Base-by-base conservation (phyloP, 805 yeast genomes). In the Zygoascus ofunaensis region DNA sequence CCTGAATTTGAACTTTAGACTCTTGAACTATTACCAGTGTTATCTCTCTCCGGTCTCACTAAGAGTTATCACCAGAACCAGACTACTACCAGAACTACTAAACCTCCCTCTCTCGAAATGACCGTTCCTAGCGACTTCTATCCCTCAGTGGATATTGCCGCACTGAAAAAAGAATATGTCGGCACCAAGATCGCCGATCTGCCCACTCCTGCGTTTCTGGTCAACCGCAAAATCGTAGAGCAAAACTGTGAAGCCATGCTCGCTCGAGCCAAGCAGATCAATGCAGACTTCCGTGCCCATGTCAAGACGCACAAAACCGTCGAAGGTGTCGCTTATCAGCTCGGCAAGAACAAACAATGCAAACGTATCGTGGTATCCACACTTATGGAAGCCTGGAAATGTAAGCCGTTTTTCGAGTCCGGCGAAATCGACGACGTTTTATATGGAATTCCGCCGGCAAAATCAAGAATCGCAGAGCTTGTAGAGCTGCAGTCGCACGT, bases 271-370 rank as follows among this genome's bases (percentile, higher is more conserved):
- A 42, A 49, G 1, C 55, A 57, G 1, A 54, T 78, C 22, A 57
- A 55, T 2, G 66, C 68, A 4, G 65, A 60, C 17, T 82, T 82
- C 57, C 67, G 94, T 47, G 80, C 83, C 3, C 87, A 82, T 57
- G 77, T 83, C 19, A 83, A 83, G 60, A 84, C 92, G 0, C 87
- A 81, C 58, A 83, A 84, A 58, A 72, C 83, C 1, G 50, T 67
- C 7, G 82, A 79, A 51, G 87, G 84, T 4, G 65, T 78, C 2
- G 53, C 59, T 19, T 58, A 73, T 35, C 83, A 80, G 61, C 57
- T 80, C 56, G 80, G 68, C 1, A 46, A 40, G 8, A 33, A 37
- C 4, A 33, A 42, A n/a, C 62, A 57, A 26, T 69, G 77, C 17
- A 65, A 68, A 40, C 67, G 72, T 38, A 69, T 82, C 22, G 77